Evolutionary conservation across 2,329 filamentous ascomycete genomes (phyloP), one percentile per base, ranked within the genome.

Genomic region (Monilinia fructigena): DNA sequence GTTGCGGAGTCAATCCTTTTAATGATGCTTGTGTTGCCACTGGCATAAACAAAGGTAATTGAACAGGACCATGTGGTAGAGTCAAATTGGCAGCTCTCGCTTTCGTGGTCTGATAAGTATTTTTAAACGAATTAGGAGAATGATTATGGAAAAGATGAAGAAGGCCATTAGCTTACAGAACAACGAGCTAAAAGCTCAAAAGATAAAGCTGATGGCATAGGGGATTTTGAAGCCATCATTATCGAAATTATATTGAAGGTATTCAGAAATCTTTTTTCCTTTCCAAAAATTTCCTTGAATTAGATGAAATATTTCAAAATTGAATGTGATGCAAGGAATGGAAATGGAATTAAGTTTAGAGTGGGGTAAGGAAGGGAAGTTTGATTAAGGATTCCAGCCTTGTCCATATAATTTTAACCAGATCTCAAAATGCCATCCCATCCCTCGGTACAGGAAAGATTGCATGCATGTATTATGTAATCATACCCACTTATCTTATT

Each of bases 21-120:
- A 99, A 83, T 0, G 94, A 97, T 0, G 92, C 95, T 79, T 99
- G 95, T 0, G 95, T 99, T 40, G 95, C 95, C 54, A 99, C 95
- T 20, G 95, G 95, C 95, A 99, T 99, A 79, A 99, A 99, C 67
- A 98, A 88, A 10, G 96, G 95, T 40, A 98, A 85, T 73, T 90
- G 86, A 35, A 99, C 93, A 1, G 89, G 84, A 67, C 95, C 95
- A 86, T 99, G 96, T 61, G 95, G 94, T 35, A 99, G 87, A 58
- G 89, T 90, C 64, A 99, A 83, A 67, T 87, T 88, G 63, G 95
- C 95, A 60, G 95, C 95, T 72, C 95, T 90, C 35, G 95, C 95
- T 82, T 94, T 92, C 14, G 94, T 98, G 59, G 93, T 96, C 94
- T 98, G 56, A 55, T 50, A 63, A 61, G 59, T 20, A 35, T 35